A percentile compares a stretch with the other conserved stretches of the same genome.
phyloP scores from a whole-genome alignment of 164 flowering plant species.

The Annona cherimola region DNA sequence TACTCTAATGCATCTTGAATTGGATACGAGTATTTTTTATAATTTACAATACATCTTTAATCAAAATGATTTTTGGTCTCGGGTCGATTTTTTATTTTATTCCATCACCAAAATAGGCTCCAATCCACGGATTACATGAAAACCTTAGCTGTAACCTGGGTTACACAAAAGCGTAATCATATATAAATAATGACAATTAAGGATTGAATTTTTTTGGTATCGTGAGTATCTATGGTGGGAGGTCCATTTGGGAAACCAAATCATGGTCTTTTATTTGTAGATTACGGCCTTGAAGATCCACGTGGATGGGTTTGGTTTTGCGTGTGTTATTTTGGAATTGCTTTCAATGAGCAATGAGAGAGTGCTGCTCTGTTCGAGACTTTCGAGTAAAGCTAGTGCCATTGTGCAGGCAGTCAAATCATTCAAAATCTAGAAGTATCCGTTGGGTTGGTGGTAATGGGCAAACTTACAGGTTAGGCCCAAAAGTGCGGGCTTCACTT shows the following conservation, averaged over 20 bases:
- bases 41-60: no score
- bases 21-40: no score
- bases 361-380: no score
- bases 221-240: not conserved
- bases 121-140: no score
- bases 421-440: not conserved
- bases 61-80: no score
- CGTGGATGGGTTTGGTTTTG: not conserved
- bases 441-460: not conserved
- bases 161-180: no score
- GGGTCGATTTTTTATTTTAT: no score
- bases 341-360: not conserved
- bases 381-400: not conserved
- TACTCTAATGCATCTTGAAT: no score
- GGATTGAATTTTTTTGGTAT: not conserved
- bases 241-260: not conserved
- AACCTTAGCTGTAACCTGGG: no score
- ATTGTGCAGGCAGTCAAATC: not conserved
- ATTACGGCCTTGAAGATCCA: not conserved
- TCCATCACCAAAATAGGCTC: no score
- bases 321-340: not conserved
- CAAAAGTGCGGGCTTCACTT: no score
- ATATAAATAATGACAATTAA: no score
- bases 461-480: not conserved
- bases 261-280: not conserved